phyloP scores from a whole-genome alignment of 1,139 yeast genomes.

The Yamadazyma dushanensis region DNA sequence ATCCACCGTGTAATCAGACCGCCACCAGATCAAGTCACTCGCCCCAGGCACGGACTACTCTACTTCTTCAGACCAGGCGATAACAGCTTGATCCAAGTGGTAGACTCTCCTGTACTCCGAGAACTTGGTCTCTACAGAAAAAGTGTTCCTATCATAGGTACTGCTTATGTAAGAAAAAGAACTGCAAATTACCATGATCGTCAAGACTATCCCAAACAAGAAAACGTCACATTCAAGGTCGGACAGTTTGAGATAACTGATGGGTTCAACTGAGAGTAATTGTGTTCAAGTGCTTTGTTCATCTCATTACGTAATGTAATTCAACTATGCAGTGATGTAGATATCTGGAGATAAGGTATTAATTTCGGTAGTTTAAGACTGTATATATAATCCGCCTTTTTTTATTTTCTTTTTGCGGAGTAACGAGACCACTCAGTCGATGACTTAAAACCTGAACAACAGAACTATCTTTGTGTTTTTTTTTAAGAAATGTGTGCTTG shows the following conservation, averaged over 20 bases:
- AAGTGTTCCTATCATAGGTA: conserved; percentile 25
- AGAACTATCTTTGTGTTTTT: not conserved
- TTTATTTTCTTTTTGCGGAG: conserved; percentile 7
- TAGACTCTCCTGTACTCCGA: conserved; percentile 31
- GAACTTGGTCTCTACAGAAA: conserved; percentile 27
- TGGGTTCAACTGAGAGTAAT: conserved; percentile 17
- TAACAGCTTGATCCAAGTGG: conserved; percentile 25
- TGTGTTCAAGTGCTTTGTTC: too few species aligned
- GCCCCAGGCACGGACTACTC: conserved; percentile 32
- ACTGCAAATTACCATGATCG: conserved; percentile 29
- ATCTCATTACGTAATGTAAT: too few species aligned
- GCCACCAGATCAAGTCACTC: conserved; percentile 28
- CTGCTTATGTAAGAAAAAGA: conserved; percentile 30
- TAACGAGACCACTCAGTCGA: conserved; percentile 2
- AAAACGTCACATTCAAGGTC: conserved; percentile 24
- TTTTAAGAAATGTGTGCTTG: not conserved
- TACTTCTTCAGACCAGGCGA: conserved; percentile 38
- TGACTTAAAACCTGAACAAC: not conserved
- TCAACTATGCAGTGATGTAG: too few species aligned
- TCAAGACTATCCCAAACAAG: conserved; percentile 22
- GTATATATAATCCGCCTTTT: not conserved
- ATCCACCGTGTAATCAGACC: conserved; percentile 33
- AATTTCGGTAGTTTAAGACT: too few species aligned
- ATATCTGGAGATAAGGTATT: not conserved
- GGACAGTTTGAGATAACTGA: conserved; percentile 29